These are phyloP conservation scores for Apodospora peruviana DNA, from an alignment of 495 filamentous ascomycete species.

Conservation along the genomic window DNA sequence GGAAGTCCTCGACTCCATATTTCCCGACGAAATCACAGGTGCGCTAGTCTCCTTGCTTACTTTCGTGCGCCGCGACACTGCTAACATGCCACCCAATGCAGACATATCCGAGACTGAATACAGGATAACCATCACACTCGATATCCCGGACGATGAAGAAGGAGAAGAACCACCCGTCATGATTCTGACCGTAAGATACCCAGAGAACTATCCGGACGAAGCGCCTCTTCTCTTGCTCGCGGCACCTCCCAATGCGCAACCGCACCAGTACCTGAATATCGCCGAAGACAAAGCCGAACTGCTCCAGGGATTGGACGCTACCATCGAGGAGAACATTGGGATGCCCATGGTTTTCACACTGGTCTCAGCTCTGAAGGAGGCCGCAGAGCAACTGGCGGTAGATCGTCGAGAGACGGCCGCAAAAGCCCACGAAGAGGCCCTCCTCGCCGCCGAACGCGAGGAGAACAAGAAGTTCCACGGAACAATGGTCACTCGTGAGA, in stretches of 20 bases:
- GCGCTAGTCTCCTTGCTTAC: too few relatives aligned
- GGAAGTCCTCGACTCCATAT: conserved; percentile 96
- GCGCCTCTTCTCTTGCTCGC: conserved; percentile 74
- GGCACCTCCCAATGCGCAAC: conserved; percentile 60
- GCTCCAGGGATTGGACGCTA: conserved; percentile 59
- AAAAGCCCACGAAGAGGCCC: conserved; percentile 57
- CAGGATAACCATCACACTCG: conserved; percentile 74
- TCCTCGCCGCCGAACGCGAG: conserved; percentile 71
- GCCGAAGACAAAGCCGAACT: conserved; percentile 63
- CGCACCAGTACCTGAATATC: conserved; percentile 53
- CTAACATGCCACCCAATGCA: conserved; percentile 21
- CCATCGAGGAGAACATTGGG: conserved; percentile 83
- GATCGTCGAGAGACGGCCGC: conserved; percentile 59
- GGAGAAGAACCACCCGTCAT: conserved; percentile 60
- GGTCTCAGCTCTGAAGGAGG: conserved; percentile 79
- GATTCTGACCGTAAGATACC: conserved; percentile 77
- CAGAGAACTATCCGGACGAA: conserved; percentile 79
- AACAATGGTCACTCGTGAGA: conserved; percentile 76
- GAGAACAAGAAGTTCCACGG: conserved; percentile 96
- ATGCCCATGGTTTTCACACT: conserved; percentile 99
- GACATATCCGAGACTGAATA: conserved; percentile 85
- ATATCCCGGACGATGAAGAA: conserved; percentile 52
- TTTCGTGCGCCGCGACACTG: too few relatives aligned
- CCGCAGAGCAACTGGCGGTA: conserved; percentile 70
- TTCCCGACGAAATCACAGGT: conserved; percentile 96